These are phyloP conservation scores for Mycena indigotica DNA, from an alignment of 768 basidiomycete genomes.

Conservation along the genomic window DNA sequence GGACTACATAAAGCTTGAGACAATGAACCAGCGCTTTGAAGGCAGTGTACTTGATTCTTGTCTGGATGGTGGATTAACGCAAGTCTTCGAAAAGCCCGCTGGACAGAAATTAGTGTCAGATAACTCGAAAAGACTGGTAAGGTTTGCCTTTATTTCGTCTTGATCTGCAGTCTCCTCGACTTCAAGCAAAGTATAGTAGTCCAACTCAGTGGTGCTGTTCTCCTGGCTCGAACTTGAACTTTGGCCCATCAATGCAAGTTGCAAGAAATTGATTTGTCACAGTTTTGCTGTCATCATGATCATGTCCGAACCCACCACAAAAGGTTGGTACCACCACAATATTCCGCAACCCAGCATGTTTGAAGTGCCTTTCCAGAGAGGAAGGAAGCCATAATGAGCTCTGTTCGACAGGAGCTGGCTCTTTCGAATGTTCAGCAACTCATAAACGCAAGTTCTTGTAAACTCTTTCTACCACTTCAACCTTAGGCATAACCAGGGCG, in stretches of 20 bases:
- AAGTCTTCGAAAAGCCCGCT: constrained; percentile 83
- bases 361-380: no score
- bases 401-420: constrained; percentile 69
- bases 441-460: constrained; percentile 57
- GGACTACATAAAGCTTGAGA: constrained; percentile 37
- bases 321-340: no score
- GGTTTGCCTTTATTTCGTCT: constrained; percentile 83
- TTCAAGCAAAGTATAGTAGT: constrained; percentile 84
- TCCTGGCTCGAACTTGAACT: constrained; percentile 19
- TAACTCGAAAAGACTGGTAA: no score
- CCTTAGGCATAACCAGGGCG: constrained; percentile 46
- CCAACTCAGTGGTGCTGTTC: constrained; percentile 24
- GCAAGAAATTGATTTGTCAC: background rate
- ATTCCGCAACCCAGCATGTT: no score
- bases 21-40: constrained; percentile 23
- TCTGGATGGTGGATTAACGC: constrained; percentile 88
- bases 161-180: constrained; percentile 79
- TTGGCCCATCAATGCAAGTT: constrained; percentile 13
- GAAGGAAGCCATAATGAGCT: constrained; percentile 62
- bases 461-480: background rate
- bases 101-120: background rate
- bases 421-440: constrained; percentile 79
- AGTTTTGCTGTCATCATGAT: no score
- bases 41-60: constrained; percentile 60
- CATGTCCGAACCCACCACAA: no score